Conservation (phyloP, 1,284 basidiomycete genomes). For the Tylopilus sp. region DNA sequence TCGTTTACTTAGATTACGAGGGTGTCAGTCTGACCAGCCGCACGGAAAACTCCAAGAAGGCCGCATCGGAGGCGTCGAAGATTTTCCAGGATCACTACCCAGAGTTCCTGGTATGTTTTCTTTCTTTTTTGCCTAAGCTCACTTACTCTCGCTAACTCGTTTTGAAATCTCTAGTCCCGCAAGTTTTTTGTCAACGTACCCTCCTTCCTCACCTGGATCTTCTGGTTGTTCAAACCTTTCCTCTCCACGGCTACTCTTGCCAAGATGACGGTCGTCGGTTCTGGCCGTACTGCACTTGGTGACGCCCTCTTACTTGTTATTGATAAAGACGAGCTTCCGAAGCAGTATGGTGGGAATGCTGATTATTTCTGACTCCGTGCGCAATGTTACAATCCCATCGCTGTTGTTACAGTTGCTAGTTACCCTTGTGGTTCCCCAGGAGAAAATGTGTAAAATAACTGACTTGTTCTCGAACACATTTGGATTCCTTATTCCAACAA, state of each 20-base stretch:
- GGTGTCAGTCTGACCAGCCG: conserved; percentile 64
- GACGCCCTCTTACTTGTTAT: conserved; percentile 56
- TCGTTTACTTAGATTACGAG: conserved; percentile 55
- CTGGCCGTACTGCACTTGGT: conserved; percentile 51
- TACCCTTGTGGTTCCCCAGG: no score
- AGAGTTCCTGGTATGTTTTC: conserved; percentile 59
- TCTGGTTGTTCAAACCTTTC: conserved; percentile 77
- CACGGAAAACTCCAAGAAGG: conserved; percentile 71
- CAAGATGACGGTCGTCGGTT: conserved; percentile 76
- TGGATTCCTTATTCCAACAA: not conserved
- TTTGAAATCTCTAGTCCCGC: conserved; percentile 43
- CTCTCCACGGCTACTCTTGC: conserved; percentile 64
- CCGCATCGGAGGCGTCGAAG: conserved; percentile 63
- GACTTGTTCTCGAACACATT: not conserved
- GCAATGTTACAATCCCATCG: not conserved
- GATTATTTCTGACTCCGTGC: conserved; percentile 14
- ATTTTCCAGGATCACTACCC: conserved; percentile 75
- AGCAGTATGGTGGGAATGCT: conserved; percentile 64
- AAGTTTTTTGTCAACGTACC: conserved; percentile 82
- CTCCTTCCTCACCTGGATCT: conserved; percentile 68
- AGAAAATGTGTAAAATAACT: not conserved
- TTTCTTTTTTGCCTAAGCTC: not conserved
- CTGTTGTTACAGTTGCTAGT: not conserved
- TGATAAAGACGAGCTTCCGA: conserved; percentile 54
- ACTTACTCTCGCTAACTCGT: not conserved